Percentiles rank a stretch among this genome's conserved stretches.
These are phyloP conservation scores for Stephania japonica DNA, from an alignment of 164 flowering plant genomes.

Conservation along the genomic window DNA sequence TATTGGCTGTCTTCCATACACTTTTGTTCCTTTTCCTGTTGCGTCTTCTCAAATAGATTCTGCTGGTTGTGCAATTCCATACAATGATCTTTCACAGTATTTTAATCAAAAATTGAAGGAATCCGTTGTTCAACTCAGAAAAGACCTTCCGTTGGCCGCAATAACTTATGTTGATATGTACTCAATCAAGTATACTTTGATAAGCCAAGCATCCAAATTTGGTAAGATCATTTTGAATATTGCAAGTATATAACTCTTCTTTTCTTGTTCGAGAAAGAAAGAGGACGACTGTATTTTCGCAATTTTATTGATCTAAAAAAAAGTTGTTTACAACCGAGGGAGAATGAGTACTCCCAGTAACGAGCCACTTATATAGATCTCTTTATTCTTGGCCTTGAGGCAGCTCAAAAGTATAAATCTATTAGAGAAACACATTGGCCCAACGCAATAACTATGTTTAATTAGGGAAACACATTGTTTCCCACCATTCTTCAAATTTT, in stretches of 20 bases:
- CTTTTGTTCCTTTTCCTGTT: slow-evolving; percentile 12
- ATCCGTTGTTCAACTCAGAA: slow-evolving; percentile 28
- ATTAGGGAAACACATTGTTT: too few relatives aligned
- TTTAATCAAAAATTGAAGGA: slow-evolving; percentile 33
- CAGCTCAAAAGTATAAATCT: too few relatives aligned
- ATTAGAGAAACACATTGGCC: too few relatives aligned
- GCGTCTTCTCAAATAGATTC: slow-evolving; percentile 14
- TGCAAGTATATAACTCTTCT: too few relatives aligned
- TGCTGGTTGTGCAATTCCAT: slow-evolving; percentile 31
- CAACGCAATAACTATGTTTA: too few relatives aligned
- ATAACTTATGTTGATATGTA: slow-evolving; percentile 31
- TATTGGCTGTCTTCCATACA: slow-evolving; percentile 38
- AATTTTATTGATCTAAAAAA: too few relatives aligned
- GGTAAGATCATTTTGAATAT: slow-evolving; percentile 16
- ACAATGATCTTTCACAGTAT: slow-evolving; percentile 31
- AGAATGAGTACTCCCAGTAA: too few relatives aligned
- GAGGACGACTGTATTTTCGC: too few relatives aligned
- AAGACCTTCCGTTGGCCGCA: slow-evolving; percentile 19
- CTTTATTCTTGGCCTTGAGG: too few relatives aligned
- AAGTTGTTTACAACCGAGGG: too few relatives aligned
- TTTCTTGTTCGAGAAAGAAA: neutral
- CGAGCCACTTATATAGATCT: too few relatives aligned
- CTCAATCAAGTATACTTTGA: slow-evolving; percentile 29
- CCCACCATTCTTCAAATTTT: too few relatives aligned
- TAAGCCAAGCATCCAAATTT: slow-evolving; percentile 16